These are phyloP conservation scores for Ormosia emarginata DNA, from an alignment of 306 rosid species.

Conservation along the genomic window DNA sequence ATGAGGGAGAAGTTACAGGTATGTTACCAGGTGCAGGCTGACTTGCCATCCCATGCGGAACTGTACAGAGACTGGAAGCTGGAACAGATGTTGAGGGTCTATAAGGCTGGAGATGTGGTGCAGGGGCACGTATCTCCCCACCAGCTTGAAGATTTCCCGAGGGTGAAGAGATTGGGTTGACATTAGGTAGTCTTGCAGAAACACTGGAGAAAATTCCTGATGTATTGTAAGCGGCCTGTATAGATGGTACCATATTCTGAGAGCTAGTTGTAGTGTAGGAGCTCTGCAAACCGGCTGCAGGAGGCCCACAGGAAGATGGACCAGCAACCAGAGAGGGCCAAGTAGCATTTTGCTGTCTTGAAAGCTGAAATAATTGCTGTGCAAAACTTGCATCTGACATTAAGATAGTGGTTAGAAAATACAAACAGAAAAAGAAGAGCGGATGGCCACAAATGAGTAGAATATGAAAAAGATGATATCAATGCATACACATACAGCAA, in stretches of 20 bases:
- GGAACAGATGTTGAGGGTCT: slow-evolving; percentile 44
- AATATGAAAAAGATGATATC: neutral
- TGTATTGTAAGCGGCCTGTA: slow-evolving; percentile 23
- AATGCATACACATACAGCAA: neutral
- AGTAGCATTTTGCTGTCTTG: slow-evolving; percentile 39
- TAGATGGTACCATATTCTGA: slow-evolving; percentile 27
- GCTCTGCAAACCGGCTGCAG: slow-evolving; percentile 29
- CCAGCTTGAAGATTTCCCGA: slow-evolving; percentile 39
- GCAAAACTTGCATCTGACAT: slow-evolving; percentile 45
- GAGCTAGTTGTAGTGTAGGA: slow-evolving; percentile 18
- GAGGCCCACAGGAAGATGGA: slow-evolving; percentile 27
- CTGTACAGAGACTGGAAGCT: slow-evolving; percentile 18
- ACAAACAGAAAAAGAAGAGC: neutral
- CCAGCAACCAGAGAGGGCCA: slow-evolving; percentile 25
- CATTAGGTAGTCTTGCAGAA: slow-evolving; percentile 42
- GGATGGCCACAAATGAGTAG: neutral
- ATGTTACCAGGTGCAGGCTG: slow-evolving; percentile 37
- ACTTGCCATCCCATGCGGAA: slow-evolving; percentile 25
- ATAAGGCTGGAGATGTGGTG: slow-evolving; percentile 74
- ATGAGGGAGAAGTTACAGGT: slow-evolving; percentile 16
- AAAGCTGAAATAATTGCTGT: slow-evolving; percentile 41
- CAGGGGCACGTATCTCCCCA: slow-evolving; percentile 59
- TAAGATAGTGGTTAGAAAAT: slow-evolving; percentile 19
- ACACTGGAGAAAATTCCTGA: slow-evolving; percentile 29
- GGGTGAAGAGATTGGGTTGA: slow-evolving; percentile 43